Evolutionary conservation across 495 filamentous ascomycete species (phyloP), one percentile per base, ranked within the genome.

Genomic region (Ramalina peruviana): DNA sequence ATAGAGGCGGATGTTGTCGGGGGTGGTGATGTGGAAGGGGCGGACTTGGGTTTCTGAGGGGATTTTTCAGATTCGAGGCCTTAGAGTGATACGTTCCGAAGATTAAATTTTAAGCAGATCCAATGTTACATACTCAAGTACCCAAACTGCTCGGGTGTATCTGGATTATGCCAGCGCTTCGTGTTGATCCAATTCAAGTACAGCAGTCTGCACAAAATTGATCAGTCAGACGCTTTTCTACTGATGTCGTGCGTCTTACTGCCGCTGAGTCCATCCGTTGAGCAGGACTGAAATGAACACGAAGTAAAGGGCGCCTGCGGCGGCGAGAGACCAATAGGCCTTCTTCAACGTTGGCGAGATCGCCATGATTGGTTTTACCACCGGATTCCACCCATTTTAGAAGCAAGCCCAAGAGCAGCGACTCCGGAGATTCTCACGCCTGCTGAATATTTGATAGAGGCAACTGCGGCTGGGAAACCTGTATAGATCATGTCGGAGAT

Each of bases 111-210:
- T 2, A 43, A 16, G 27, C 27, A 40, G 15, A 15, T 23, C 10
- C 12, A 21, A 17, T 1, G 23, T 16, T 44, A 65, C 79, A 53
- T 62, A 89, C 85, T 86, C 40, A 85, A 70, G 60, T 92, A 94
- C 0, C 88, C 88, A 69, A 87, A 93, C 36, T 76, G 67, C 56
- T 92, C 83, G 0, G 85, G 81, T 26, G 76, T 66, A 53, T 87
- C 79, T 36, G 85, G 53, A 60, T 92, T 72, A 46, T 82, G 67
- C 76, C 79, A 87, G 56, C 75, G 74, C 12, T 73, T 62, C 0
- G 82, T 80, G 53, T 87, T 77, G 50, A 90, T 48, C 39, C 80
- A 80, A 60, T 93, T 80, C 13, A 78, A 79, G 64, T 93, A 95
- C 15, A 95, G 62, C 19, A 79, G 79, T 54, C 86, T 90, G 57